phyloP scores from a whole-genome alignment of 208 protist species.

The Leishmania guyanensis region DNA sequence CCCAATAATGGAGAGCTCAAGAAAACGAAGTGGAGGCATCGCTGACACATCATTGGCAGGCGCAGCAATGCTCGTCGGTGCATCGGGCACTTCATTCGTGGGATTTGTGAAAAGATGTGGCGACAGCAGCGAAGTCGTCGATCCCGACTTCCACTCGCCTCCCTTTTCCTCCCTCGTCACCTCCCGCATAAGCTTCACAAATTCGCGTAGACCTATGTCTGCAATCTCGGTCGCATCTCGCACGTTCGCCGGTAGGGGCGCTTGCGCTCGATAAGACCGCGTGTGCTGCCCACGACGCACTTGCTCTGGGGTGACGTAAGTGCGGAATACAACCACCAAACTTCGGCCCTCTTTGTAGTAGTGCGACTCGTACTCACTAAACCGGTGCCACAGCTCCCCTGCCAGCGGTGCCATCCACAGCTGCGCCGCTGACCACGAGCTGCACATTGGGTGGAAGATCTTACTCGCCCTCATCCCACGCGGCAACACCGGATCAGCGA shows the following conservation, averaged over 20 bases:
- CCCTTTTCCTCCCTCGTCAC: background rate
- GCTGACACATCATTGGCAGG: background rate
- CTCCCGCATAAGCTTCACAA: slow-evolving; percentile 20
- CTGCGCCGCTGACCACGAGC: slow-evolving; percentile 29
- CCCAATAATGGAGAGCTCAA: slow-evolving; percentile 29
- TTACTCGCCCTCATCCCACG: slow-evolving; percentile 71
- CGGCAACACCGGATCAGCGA: slow-evolving; percentile 44
- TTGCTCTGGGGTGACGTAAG: slow-evolving; percentile 18
- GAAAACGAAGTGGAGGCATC: slow-evolving; percentile 29
- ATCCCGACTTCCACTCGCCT: background rate
- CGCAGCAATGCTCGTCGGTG: background rate
- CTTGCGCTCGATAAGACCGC: slow-evolving; percentile 35
- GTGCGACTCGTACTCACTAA: slow-evolving; percentile 44
- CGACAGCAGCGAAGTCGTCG: background rate
- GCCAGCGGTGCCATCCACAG: slow-evolving; percentile 73
- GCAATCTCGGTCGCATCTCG: slow-evolving; percentile 9
- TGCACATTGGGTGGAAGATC: slow-evolving; percentile 50
- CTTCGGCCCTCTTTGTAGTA: slow-evolving; percentile 40
- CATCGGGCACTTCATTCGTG: background rate
- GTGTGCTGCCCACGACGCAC: slow-evolving; percentile 27
- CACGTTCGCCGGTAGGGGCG: slow-evolving; percentile 7
- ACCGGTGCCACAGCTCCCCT: slow-evolving; percentile 64
- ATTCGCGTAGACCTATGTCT: slow-evolving; percentile 11
- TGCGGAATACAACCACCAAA: slow-evolving; percentile 58
- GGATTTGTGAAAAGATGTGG: no score